phyloP scores from a whole-genome alignment of 2,329 filamentous ascomycete species.

The Venturia aucupariae region DNA sequence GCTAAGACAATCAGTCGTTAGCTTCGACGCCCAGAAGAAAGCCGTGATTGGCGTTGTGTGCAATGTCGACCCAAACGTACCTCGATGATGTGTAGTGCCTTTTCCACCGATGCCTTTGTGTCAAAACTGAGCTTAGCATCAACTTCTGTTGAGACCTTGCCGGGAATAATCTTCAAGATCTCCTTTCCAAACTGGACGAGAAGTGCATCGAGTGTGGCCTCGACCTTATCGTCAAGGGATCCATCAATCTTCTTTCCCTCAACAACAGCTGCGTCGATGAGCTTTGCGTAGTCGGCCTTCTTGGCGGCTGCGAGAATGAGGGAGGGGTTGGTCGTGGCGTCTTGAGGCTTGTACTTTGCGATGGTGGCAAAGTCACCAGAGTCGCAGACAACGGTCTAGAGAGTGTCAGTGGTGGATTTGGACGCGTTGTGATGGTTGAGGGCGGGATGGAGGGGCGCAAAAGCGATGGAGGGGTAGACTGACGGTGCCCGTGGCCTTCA shows the following conservation, averaged over 20 bases:
- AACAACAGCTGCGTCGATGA: slow-evolving; percentile 76
- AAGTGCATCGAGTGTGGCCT: slow-evolving; percentile 82
- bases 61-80: slow-evolving; percentile 42
- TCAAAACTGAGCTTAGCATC: slow-evolving; percentile 95
- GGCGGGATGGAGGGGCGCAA: background rate
- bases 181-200: slow-evolving; percentile 97
- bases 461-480: slow-evolving; percentile 34
- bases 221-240: slow-evolving; percentile 71
- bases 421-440: slow-evolving; percentile 14
- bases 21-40: background rate
- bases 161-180: slow-evolving; percentile 93
- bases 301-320: slow-evolving; percentile 97
- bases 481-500: slow-evolving; percentile 95
- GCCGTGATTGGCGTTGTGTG: too few relatives aligned
- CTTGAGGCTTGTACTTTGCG: slow-evolving; percentile 99
- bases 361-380: slow-evolving; percentile 83
- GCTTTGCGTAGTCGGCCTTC: slow-evolving; percentile 89
- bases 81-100: slow-evolving; percentile 94
- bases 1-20: slow-evolving; percentile 41
- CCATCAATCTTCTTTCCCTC: slow-evolving; percentile 71
- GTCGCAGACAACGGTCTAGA: slow-evolving; percentile 87
- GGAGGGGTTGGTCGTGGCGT: slow-evolving; percentile 99
- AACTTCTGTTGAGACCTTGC: slow-evolving; percentile 98
- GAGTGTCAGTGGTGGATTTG: slow-evolving; percentile 14
- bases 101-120: slow-evolving; percentile 82